Conservation (phyloP, 257 asterid genomes). For the Nemophila menziesii region DNA sequence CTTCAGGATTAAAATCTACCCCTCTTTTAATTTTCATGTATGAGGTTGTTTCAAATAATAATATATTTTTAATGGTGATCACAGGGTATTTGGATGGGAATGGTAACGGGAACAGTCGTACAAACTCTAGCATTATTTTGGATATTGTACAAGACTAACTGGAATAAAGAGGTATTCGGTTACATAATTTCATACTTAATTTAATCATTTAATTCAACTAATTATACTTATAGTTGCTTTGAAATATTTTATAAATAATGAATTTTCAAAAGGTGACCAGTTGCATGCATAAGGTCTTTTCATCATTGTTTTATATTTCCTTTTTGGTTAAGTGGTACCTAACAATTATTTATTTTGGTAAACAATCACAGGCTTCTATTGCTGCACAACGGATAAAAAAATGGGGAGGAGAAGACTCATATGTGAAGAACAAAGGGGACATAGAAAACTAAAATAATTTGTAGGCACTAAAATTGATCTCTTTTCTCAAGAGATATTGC, state of each 20-base stretch:
- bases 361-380: conserved; percentile 32
- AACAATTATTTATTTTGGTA: background rate
- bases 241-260: too few species aligned
- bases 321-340: too few species aligned
- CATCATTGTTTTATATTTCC: background rate
- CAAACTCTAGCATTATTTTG: conserved; percentile 38
- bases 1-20: too few species aligned
- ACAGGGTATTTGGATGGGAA: conserved; percentile 71
- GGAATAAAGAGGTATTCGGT: conserved; percentile 49
- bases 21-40: too few species aligned
- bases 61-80: too few species aligned
- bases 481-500: too few species aligned
- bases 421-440: conserved; percentile 8
- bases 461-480: too few species aligned
- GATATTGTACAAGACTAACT: conserved; percentile 42
- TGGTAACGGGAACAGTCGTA: conserved; percentile 40
- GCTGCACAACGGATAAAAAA: conserved; percentile 36
- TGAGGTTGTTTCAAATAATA: too few species aligned
- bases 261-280: too few species aligned
- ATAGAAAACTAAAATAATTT: conserved; percentile 24
- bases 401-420: conserved; percentile 44
- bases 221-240: too few species aligned
- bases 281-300: background rate
- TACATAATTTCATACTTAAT: background rate
- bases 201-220: too few species aligned